Base-by-base conservation (phyloP, 1,139 yeast genomes). In the Meyerozyma carpophila region DNA sequence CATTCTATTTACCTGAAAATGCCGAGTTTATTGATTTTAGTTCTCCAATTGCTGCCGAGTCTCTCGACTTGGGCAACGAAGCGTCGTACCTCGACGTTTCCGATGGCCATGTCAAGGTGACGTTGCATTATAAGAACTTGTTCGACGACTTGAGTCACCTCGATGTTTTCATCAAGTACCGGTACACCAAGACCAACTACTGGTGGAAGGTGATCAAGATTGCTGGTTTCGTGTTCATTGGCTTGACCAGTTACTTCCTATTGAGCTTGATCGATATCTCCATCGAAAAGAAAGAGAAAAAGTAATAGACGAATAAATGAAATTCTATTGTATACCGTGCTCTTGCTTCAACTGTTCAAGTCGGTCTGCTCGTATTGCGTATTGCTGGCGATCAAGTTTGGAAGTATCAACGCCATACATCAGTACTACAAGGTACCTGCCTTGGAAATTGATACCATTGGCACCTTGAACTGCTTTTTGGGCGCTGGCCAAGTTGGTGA, bases 1-100 rank as follows among this genome's bases (percentile, higher is more conserved):
- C 77, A 37, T 68, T 93, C 52, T 84, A 82, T 57, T 77, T 93
- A 52, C 99, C 99, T 14, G 98, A 93, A 66, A 93, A 93, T 42
- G 85, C 98, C 6, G 70, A 79, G 51, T 68, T 82, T 40, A 53
- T 84, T 43, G 76, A 79, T 45, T 73, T 84, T 36, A 67, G 79
- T 32, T 74, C 87, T 16, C 84, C 93, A 18, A 58, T 82, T 40
- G 71, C 71, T 7, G 70, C 69, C 45, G 58, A 61, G 37, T 59
- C 65, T 14, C 49, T 73, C 43, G 50, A 54, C 7, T 59, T 75
- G 48, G 63, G 67, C 39, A 55, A 70, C 50, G 81, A 80, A 64
- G 67, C 70, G 47, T 81, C 89, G 24, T 90, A 82, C 64, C 78
- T 91, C 55, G 98, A 93, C 65, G 76, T 88, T 42, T 66, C 75